phyloP scores from a whole-genome alignment of 495 filamentous ascomycete species.

The Penicillium tannophilum region DNA sequence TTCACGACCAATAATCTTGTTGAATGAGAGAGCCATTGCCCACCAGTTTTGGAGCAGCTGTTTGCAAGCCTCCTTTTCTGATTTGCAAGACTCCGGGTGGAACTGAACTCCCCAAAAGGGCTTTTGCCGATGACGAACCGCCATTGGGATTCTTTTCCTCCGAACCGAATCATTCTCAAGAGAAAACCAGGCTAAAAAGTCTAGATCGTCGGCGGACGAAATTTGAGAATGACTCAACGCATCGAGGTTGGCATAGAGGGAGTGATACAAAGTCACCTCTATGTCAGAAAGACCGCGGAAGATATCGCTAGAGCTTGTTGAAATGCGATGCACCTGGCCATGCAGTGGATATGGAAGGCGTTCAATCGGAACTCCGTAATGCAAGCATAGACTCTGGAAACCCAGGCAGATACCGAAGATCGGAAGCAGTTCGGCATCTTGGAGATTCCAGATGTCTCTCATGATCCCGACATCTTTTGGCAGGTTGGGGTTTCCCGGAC shows the following conservation, averaged over 20 bases:
- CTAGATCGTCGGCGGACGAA: constrained; percentile 22
- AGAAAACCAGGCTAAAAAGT: constrained; percentile 42
- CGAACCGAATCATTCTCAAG: constrained; percentile 18
- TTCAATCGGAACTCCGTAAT: constrained; percentile 65
- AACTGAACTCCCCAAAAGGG: constrained; percentile 95
- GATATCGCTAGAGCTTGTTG: constrained; percentile 51
- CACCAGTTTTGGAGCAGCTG: constrained; percentile 80
- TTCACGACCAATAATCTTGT: constrained; percentile 38
- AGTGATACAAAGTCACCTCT: constrained; percentile 85
- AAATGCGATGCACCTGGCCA: constrained; percentile 71
- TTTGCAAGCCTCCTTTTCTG: constrained; percentile 63
- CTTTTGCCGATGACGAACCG: constrained; percentile 63
- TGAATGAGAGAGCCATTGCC: constrained; percentile 40
- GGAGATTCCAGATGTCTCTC: constrained; percentile 71
- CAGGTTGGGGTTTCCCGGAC: constrained; percentile 66
- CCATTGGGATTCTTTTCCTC: constrained; percentile 67
- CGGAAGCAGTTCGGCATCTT: constrained; percentile 60
- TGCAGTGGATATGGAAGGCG: constrained; percentile 71
- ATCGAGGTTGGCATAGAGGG: constrained; percentile 64
- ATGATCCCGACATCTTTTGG: constrained; percentile 77
- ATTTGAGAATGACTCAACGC: not conserved
- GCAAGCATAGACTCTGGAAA: constrained; percentile 78
- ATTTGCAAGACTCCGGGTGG: constrained; percentile 93
- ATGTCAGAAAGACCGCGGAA: constrained; percentile 59
- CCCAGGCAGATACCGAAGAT: constrained; percentile 91